Evolutionary conservation across 108 stramenopile genomes (phyloP).

Genomic region (Parietichytrium sp.): DNA sequence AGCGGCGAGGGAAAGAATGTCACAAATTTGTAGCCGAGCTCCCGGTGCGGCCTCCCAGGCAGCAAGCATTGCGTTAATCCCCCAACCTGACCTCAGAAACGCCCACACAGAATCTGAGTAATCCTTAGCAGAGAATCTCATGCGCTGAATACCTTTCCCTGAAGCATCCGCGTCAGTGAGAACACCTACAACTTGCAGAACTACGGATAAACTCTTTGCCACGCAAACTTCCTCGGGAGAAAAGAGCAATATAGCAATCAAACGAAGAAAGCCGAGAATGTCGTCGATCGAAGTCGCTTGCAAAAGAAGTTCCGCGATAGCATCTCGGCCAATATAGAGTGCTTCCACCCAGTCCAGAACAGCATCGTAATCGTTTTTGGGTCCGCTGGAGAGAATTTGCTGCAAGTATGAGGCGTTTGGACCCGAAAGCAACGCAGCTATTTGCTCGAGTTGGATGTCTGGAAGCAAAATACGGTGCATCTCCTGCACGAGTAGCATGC

Average conservation of each 20-base stretch:
- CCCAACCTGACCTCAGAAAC: neutral
- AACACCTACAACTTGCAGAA: neutral
- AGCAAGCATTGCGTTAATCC: neutral
- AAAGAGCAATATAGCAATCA: neutral
- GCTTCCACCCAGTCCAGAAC: neutral
- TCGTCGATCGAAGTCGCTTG: neutral
- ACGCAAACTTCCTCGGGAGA: neutral
- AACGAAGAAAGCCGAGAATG: neutral
- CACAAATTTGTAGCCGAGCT: neutral
- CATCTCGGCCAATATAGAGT: neutral
- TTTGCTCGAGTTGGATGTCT: slow-evolving; percentile 3
- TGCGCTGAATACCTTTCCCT: neutral
- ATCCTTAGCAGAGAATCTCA: neutral
- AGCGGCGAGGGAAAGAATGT: neutral
- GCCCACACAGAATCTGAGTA: neutral
- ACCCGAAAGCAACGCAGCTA: neutral
- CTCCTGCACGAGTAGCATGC: neutral
- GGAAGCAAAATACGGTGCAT: neutral
- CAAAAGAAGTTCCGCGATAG: neutral
- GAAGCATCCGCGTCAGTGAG: neutral
- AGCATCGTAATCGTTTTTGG: neutral
- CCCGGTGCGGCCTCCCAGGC: neutral
- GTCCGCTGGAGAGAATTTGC: neutral
- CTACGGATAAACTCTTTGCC: neutral
- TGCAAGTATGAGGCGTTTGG: neutral